Percentiles rank a stretch among this genome's conserved stretches.
phyloP scores from a whole-genome alignment of 1,139 yeast genomes.

The Suhomyces guaymorum region DNA sequence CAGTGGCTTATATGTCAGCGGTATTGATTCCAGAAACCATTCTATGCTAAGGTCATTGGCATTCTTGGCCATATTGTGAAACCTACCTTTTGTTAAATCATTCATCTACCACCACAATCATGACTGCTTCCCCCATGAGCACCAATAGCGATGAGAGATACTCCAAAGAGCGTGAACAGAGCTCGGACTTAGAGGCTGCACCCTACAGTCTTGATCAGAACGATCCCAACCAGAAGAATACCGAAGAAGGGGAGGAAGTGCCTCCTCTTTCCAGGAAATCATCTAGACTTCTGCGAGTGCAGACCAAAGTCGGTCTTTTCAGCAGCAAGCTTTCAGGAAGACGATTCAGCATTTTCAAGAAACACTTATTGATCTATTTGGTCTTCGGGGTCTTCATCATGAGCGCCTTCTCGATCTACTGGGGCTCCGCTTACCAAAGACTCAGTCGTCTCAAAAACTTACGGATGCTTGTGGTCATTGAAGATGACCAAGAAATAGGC shows the following conservation, averaged over 20 bases:
- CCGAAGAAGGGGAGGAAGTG: background rate
- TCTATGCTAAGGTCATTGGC: too few species aligned
- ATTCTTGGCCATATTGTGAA: too few species aligned
- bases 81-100: too few species aligned
- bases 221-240: too few species aligned
- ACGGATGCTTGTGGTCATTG: constrained; percentile 43
- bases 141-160: too few species aligned
- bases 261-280: constrained; percentile 15
- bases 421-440: constrained; percentile 46
- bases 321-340: constrained; percentile 24
- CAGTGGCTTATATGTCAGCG: too few species aligned
- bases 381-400: constrained; percentile 34
- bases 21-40: too few species aligned
- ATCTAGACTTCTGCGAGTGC: constrained; percentile 20
- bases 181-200: too few species aligned
- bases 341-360: constrained; percentile 21
- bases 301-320: constrained; percentile 27
- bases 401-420: constrained; percentile 39
- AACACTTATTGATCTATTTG: constrained; percentile 16
- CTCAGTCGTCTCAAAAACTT: constrained; percentile 31
- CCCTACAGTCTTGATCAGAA: too few species aligned
- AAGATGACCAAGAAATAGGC: constrained; percentile 30
- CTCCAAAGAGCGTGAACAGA: too few species aligned
- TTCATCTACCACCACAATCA: too few species aligned
- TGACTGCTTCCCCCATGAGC: too few species aligned